Base-by-base conservation (phyloP, 805 yeast genomes). In the Lipomyces chichibuensis region DNA sequence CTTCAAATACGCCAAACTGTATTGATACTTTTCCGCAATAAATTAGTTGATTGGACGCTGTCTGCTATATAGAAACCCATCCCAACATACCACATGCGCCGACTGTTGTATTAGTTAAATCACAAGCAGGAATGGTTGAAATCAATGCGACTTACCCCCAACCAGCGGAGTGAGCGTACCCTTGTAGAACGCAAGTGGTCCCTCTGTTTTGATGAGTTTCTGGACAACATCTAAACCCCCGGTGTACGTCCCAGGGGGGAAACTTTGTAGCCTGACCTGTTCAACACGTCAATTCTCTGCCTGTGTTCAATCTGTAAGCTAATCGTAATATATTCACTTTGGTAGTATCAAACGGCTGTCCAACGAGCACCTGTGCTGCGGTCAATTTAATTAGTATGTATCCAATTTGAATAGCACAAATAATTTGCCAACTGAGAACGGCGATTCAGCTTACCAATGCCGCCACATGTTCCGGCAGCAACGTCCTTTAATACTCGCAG, bases 1-100 rank as follows among this genome's bases (percentile, higher is more conserved):
- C 89, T 78, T 95, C 98, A 75, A 93, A 93, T 49, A 92, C 96
- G 57, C 97, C 95, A 76, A 95, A 95, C 79, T 95, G 99, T 53
- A 94, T 90, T 8, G 97, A 91, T 13, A 95, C 75, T 60, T 52
- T 29, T 13, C 17, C 27, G n/a, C 32, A 32, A 13, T 33, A 46
- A 17, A 23, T 9, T 39, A 14, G 32, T 3, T 32, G 17, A 62
- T 53, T 17, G 20, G 7, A 33, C 27, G 23, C 49, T n/a, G 11
- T 43, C 49, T 43, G 49, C 49, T n/a, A 43, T n/a, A 59, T 27
- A 25, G 20, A 33, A 27, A n/a, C 14, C 17, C 52, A 14, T 57
- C 43, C 23, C 7, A 13, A 51, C 71, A 57, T 63, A 66, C 73
- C 98, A 82, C 98, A 93, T 0, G 97, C 97, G 61, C 99, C 99